Percentiles rank a stretch among this genome's conserved stretches.
phyloP scores from a whole-genome alignment of 2,329 filamentous ascomycete genomes.

The Pezicula radicicola region DNA sequence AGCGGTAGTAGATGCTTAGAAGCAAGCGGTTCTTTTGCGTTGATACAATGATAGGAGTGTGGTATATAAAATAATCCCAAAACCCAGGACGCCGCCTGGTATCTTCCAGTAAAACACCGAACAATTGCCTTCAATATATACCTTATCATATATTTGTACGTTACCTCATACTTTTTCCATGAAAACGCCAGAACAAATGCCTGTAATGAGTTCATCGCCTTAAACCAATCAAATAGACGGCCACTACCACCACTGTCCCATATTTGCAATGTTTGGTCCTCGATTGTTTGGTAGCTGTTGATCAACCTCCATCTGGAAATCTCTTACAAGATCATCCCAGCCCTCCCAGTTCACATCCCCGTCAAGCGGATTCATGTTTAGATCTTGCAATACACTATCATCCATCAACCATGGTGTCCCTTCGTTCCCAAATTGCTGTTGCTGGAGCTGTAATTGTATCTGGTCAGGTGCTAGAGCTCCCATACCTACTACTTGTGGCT shows the following conservation, averaged over 20 bases:
- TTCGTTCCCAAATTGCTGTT: slow-evolving; percentile 8
- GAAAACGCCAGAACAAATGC: neutral
- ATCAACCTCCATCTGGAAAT: slow-evolving; percentile 25
- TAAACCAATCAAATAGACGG: neutral
- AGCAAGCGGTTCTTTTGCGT: neutral
- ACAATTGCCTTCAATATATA: neutral
- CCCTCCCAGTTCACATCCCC: slow-evolving; percentile 27
- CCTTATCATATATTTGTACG: neutral
- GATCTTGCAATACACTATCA: slow-evolving; percentile 18
- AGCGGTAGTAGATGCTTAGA: too few relatives aligned
- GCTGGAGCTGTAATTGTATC: slow-evolving; percentile 16
- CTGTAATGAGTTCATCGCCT: neutral
- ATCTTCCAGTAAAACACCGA: too few relatives aligned
- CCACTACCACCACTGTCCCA: slow-evolving; percentile 25
- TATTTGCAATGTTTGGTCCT: slow-evolving; percentile 19
- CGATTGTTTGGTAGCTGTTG: slow-evolving; percentile 8
- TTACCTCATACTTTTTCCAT: neutral
- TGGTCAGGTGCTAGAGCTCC: slow-evolving; percentile 18
- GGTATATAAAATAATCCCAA: neutral
- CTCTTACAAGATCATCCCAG: slow-evolving; percentile 32
- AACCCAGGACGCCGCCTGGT: neutral
- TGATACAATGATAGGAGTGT: neutral
- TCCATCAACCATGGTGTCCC: slow-evolving; percentile 22
- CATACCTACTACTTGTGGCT: slow-evolving; percentile 20
- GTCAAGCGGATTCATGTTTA: slow-evolving; percentile 25